Base-by-base conservation (phyloP, 192 early-diverging fungal species). In the Phycomyces blakesleeanus region DNA sequence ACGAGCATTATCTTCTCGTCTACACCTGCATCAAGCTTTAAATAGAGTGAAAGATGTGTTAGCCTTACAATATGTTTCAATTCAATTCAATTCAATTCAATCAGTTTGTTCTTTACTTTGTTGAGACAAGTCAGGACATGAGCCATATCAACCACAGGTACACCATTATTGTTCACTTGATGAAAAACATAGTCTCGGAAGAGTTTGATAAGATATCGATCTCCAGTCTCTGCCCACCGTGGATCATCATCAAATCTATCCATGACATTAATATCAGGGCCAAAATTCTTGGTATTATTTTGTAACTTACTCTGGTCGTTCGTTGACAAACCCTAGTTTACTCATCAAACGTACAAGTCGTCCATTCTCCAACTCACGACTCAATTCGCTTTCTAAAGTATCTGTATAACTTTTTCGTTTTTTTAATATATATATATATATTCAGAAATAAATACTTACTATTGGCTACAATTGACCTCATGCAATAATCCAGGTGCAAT, bases 171-270 rank as follows among this genome's bases (percentile, higher is more conserved):
- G 67, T 95, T 86, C 14, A 97, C 94, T 69, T 93, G 90, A 73
- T 98, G 97, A 71, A 99, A 99, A 21, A 98, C 91, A 64, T 95
- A 97, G 75, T 99, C 97, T 51, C 97, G 83, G 71, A 99, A 99
- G 18, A 99, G 80, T 76, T 97, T 98, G 57, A 97, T 87, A 51
- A 98, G 83, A 73, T 99, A 99, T 40, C 95, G 81, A 76, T 99
- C 97, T 5, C 97, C 97, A 0, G 95, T 99, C 71, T 99, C 96
- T 12, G 94, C 89, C 96, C 96, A 99, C 59, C 87, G 86, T 4
- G 93, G 85, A 71, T 97, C 95, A 78, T 87, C 83, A 51, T 88
- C 87, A 64, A 93, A 93, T 70, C 89, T 91, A 63, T 16, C 15
- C 21, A 59, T 51, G 8, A 5, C 29, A 67, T 39, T 47, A 47